Conservation (phyloP, 768 basidiomycete species). For the Lyophyllum atratum region DNA sequence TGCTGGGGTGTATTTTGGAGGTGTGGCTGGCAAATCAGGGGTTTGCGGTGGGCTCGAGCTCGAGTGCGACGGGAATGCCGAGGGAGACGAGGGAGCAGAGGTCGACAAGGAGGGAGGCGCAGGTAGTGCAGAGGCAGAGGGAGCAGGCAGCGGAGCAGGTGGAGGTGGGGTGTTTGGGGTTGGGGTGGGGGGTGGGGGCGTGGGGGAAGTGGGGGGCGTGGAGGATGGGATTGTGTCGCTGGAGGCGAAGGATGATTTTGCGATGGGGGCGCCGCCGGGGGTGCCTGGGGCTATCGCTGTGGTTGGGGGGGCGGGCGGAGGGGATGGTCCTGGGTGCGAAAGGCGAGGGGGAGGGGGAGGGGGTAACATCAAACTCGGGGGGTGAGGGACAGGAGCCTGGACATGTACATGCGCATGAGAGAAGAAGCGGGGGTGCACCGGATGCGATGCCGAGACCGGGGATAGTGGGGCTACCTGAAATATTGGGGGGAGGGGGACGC, state of each 20-base stretch:
- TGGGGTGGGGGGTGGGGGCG: constrained; percentile 32
- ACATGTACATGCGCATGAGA: constrained; percentile 28
- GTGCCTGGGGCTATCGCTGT: constrained; percentile 76
- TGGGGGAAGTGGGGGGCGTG: constrained; percentile 45
- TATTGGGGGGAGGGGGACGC: not conserved
- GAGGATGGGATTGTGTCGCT: constrained; percentile 78
- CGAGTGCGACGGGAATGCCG: constrained; percentile 72
- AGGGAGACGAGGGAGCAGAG: constrained; percentile 78
- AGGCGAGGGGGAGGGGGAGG: constrained; percentile 20
- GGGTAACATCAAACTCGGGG: constrained; percentile 20
- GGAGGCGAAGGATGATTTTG: constrained; percentile 85
- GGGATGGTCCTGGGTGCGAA: constrained; percentile 23
- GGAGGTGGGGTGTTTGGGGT: no score
- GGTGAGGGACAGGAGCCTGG: constrained; percentile 7
- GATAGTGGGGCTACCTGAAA: constrained; percentile 46
- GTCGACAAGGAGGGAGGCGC: constrained; percentile 58
- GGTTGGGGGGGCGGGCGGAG: constrained; percentile 19
- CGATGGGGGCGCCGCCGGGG: constrained; percentile 88
- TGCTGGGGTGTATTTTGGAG: constrained; percentile 91
- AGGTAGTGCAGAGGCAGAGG: constrained; percentile 55
- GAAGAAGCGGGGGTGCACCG: constrained; percentile 36
- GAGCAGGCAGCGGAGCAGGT: constrained; percentile 63
- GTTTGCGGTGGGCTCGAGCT: constrained; percentile 81
- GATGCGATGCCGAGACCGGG: constrained; percentile 69
- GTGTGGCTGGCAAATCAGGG: constrained; percentile 90